Conservation (phyloP, 2,329 filamentous ascomycete species). For the Colletotrichum sp. region DNA sequence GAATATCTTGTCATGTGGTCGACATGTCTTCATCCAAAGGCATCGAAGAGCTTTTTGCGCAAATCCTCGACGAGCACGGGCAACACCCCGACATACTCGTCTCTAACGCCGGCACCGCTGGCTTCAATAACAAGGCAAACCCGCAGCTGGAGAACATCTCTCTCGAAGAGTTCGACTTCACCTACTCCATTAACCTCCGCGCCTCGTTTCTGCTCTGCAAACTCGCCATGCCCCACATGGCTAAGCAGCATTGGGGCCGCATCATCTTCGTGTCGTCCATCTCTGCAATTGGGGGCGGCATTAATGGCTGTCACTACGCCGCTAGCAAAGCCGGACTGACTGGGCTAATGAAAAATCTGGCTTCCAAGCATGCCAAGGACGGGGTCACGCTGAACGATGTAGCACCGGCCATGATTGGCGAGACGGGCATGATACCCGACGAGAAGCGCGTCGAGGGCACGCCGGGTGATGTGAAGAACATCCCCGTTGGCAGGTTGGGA, state of each 20-base stretch:
- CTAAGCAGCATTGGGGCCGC: conserved; percentile 63
- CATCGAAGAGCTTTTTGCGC: conserved; percentile 57
- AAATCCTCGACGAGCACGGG: conserved; percentile 58
- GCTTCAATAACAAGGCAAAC: conserved; percentile 63
- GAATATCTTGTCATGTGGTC: conserved; percentile 60
- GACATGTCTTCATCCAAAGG: conserved; percentile 61
- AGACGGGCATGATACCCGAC: conserved; percentile 67
- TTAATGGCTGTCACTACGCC: conserved; percentile 67
- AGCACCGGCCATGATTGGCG: conserved; percentile 72
- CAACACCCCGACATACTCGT: conserved; percentile 67
- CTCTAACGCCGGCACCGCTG: conserved; percentile 62
- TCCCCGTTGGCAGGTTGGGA: conserved; percentile 64
- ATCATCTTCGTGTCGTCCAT: conserved; percentile 70
- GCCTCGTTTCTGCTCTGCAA: conserved; percentile 59
- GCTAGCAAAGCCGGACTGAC: conserved; percentile 67
- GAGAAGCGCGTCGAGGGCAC: conserved; percentile 54
- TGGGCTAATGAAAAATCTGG: conserved; percentile 70
- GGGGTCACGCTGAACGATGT: conserved; percentile 73
- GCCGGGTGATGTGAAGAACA: conserved; percentile 63
- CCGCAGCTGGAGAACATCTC: conserved; percentile 61
- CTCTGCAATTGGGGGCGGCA: conserved; percentile 65
- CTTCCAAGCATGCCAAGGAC: conserved; percentile 60
- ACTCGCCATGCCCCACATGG: conserved; percentile 66
- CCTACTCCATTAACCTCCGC: conserved; percentile 65
- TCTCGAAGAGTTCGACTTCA: conserved; percentile 69